A percentile compares a stretch with the other conserved stretches of the same genome.
These are phyloP conservation scores for Mortierella sp. DNA, from an alignment of 371 early-diverging fungal genomes.

Conservation along the genomic window DNA sequence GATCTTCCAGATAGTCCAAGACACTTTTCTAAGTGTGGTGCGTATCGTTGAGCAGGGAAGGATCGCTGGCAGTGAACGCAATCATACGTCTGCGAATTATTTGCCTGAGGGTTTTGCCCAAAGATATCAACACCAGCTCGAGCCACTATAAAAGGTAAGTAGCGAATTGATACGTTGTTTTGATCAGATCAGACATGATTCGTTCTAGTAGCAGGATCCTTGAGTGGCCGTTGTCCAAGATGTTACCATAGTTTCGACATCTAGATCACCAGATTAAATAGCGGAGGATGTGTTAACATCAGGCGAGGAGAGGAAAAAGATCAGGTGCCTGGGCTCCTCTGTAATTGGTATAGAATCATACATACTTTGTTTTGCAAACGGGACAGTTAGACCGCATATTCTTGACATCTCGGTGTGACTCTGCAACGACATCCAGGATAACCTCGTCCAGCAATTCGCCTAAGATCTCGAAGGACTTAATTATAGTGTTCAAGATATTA, in stretches of 20 bases:
- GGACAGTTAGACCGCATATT: slow-evolving; percentile 70
- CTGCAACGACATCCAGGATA: slow-evolving; percentile 74
- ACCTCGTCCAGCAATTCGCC: slow-evolving; percentile 76
- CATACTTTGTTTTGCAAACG: slow-evolving; percentile 77
- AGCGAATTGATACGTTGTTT: slow-evolving; percentile 7
- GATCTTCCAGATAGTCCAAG: slow-evolving; percentile 84
- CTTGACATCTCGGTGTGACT: slow-evolving; percentile 74
- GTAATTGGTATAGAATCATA: background rate
- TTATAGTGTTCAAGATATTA: background rate
- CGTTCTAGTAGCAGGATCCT: background rate
- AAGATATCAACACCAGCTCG: slow-evolving; percentile 78
- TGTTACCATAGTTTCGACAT: slow-evolving; percentile 64
- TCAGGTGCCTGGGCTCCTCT: background rate
- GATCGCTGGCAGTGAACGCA: slow-evolving; percentile 84
- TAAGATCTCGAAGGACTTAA: slow-evolving; percentile 50
- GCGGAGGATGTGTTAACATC: background rate
- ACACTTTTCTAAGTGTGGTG: slow-evolving; percentile 92
- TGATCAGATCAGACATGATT: slow-evolving; percentile 18
- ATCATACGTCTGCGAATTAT: slow-evolving; percentile 72
- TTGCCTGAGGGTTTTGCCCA: slow-evolving; percentile 72
- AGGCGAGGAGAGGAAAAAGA: background rate
- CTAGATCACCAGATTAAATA: slow-evolving; percentile 28
- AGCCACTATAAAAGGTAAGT: slow-evolving; percentile 45
- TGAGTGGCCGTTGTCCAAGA: background rate
- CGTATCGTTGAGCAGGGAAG: slow-evolving; percentile 86